phyloP scores from a whole-genome alignment of 202 grass and related monocot genomes.

The Hordeum pubiflorum region DNA sequence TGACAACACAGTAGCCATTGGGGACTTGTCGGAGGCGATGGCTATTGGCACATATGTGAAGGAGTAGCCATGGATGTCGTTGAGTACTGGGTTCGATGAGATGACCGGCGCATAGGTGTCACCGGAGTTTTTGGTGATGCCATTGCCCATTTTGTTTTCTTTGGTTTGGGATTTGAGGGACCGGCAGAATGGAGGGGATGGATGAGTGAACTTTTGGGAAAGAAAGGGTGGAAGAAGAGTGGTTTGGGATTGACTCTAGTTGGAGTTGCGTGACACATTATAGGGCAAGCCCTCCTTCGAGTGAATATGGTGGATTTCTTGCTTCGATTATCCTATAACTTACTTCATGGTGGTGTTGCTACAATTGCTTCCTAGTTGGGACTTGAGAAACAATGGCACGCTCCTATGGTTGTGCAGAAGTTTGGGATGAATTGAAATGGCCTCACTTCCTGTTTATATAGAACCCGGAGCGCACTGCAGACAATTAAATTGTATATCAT shows the following conservation, averaged over 20 bases:
- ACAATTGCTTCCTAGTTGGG: neutral
- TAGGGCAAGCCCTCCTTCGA: neutral
- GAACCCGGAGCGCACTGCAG: neutral
- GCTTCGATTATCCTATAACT: constrained; percentile 24
- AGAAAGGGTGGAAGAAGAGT: constrained; percentile 12
- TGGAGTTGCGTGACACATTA: neutral
- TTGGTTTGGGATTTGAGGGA: constrained; percentile 33
- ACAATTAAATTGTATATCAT: neutral
- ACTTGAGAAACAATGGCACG: neutral
- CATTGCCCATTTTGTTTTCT: constrained; percentile 37
- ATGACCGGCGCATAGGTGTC: constrained; percentile 35
- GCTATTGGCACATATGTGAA: constrained; percentile 47
- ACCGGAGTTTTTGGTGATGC: neutral
- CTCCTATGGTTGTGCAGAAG: neutral
- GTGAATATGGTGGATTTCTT: neutral
- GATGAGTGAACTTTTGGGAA: constrained; percentile 55
- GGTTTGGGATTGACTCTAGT: constrained; percentile 32
- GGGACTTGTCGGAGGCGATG: neutral
- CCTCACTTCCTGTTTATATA: neutral
- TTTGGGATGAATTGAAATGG: neutral
- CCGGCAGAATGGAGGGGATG: constrained; percentile 8
- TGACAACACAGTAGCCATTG: neutral
- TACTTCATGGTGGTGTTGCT: neutral
- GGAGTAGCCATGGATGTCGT: constrained; percentile 57
- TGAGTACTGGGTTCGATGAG: constrained; percentile 32